Percentiles rank a stretch among this genome's conserved stretches.
Evolutionary conservation across 2,329 filamentous ascomycete species (phyloP).

Genomic region (Sarocladium oryzae): DNA sequence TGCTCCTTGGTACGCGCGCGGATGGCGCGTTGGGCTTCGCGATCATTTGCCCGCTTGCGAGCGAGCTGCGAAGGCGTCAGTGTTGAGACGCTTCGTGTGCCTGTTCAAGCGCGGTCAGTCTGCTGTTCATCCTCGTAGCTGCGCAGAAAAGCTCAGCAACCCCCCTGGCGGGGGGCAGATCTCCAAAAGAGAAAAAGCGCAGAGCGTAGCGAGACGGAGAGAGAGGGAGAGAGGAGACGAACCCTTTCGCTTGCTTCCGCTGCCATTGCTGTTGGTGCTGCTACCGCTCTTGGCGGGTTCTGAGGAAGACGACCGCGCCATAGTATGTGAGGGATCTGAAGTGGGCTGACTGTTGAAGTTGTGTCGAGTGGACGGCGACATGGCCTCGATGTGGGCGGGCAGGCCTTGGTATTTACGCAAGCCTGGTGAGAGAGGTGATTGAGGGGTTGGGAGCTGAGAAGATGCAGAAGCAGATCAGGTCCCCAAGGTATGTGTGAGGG

Average conservation of each 20-base stretch:
- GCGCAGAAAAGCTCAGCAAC: too few relatives aligned
- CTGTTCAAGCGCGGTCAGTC: too few relatives aligned
- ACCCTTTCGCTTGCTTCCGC: constrained; percentile 37
- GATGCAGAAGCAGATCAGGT: neutral
- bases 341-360: constrained; percentile 11
- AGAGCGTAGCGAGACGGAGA: neutral
- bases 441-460: neutral
- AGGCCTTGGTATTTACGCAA: neutral
- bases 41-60: constrained; percentile 85
- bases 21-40: constrained; percentile 83
- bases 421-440: neutral
- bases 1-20: constrained; percentile 79
- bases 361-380: constrained; percentile 11
- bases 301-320: constrained; percentile 36
- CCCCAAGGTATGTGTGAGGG: neutral
- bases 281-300: constrained; percentile 31
- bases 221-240: constrained; percentile 14
- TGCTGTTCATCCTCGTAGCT: too few relatives aligned
- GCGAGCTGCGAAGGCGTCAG: constrained; percentile 83
- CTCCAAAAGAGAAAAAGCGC: too few relatives aligned
- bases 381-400: constrained; percentile 1
- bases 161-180: too few relatives aligned
- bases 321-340: constrained; percentile 20
- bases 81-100: constrained; percentile 74
- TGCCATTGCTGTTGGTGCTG: constrained; percentile 14